Evolutionary conservation across 441 rosid species (phyloP).

Genomic region (Gossypium trilobum): DNA sequence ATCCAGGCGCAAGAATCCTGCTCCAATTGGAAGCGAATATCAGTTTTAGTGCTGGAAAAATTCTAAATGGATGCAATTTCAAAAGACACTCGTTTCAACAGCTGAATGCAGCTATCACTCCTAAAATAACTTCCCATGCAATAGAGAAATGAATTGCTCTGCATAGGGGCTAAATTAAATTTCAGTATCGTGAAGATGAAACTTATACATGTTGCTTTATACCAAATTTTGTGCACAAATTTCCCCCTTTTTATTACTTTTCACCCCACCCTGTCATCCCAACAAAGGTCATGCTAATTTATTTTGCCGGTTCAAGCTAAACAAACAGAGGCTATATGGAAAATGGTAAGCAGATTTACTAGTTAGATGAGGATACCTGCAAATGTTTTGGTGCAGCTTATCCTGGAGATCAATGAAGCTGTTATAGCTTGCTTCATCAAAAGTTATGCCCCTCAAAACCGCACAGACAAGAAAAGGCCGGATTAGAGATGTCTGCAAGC

Average conservation of each 20-base stretch:
- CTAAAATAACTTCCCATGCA: background rate
- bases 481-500: conserved; percentile 53
- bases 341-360: background rate
- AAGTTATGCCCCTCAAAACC: conserved; percentile 64
- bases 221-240: background rate
- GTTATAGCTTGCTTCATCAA: conserved; percentile 79
- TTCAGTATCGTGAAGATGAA: background rate
- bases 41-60: background rate
- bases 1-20: background rate
- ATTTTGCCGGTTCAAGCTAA: background rate
- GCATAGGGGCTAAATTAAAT: background rate
- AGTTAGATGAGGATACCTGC: conserved; percentile 43
- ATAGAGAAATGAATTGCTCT: background rate
- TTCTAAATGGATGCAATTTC: background rate
- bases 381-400: conserved; percentile 89
- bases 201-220: background rate
- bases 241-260: background rate
- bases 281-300: background rate
- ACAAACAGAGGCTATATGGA: background rate
- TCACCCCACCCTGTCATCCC: background rate
- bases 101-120: background rate
- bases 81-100: background rate
- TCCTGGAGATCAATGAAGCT: conserved; percentile 98
- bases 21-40: background rate
- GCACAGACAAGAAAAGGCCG: conserved; percentile 80